Percentiles rank a stretch among this genome's conserved stretches.
Conservation (phyloP, 441 rosid species). For the Adansonia gregorii region DNA sequence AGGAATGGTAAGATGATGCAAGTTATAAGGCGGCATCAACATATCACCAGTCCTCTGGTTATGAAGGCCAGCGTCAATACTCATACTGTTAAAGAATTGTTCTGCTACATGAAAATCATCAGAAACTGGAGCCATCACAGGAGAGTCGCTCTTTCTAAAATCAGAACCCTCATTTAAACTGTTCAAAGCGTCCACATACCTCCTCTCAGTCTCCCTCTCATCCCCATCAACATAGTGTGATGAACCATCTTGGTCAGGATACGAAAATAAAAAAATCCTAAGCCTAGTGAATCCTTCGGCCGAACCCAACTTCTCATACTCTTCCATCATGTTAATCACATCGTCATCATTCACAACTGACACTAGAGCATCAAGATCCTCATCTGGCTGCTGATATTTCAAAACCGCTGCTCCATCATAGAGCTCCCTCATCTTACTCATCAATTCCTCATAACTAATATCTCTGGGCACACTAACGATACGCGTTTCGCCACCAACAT, state of each 20-base stretch:
- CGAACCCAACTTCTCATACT: conserved; percentile 92
- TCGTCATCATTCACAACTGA: conserved; percentile 95
- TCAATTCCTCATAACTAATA: conserved; percentile 72
- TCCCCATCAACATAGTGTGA: conserved; percentile 72
- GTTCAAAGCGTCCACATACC: conserved; percentile 96
- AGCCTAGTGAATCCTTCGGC: conserved; percentile 93
- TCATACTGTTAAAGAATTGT: conserved; percentile 59
- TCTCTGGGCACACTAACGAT: conserved; percentile 76
- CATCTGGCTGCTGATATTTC: conserved; percentile 97
- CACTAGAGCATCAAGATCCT: conserved; percentile 97
- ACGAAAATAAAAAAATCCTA: conserved; percentile 84
- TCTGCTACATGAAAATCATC: conserved; percentile 66
- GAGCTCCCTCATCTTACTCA: conserved; percentile 86
- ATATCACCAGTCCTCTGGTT: conserved; percentile 59
- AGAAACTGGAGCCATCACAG: conserved; percentile 38
- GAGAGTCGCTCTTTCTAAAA: conserved; percentile 68
- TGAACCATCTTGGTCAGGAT: conserved; percentile 68
- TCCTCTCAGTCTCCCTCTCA: conserved; percentile 85
- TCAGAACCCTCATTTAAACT: conserved; percentile 71
- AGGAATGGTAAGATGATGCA: conserved; percentile 73
- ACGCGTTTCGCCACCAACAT: conserved; percentile 95
- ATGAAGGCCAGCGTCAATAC: conserved; percentile 51
- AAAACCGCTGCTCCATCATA: conserved; percentile 74
- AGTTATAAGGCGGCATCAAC: conserved; percentile 55
- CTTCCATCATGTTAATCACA: conserved; percentile 96